Percentiles rank a stretch among this genome's conserved stretches.
phyloP scores from a whole-genome alignment of 1,284 basidiomycete genomes.

The Tilletia walkeri region DNA sequence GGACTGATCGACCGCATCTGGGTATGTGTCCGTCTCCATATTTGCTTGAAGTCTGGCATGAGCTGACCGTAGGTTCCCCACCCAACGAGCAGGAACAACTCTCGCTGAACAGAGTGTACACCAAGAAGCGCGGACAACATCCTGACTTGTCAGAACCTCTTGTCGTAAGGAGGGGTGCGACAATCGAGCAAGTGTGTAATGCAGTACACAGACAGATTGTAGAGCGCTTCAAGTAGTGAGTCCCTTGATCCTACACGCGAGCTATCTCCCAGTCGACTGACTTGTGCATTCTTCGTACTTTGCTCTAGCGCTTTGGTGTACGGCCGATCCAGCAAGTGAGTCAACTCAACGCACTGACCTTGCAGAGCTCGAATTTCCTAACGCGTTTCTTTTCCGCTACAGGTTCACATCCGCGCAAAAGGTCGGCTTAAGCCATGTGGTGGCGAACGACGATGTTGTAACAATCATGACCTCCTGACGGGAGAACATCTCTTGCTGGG shows the following conservation, averaged over 20 bases:
- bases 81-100: conserved; percentile 33
- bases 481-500: background rate
- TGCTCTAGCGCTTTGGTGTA: conserved; percentile 10
- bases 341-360: background rate
- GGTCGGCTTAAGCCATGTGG: conserved; percentile 75
- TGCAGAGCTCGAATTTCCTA: background rate
- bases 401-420: conserved; percentile 40
- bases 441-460: conserved; percentile 91
- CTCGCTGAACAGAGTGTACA: conserved; percentile 67
- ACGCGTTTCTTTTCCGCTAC: background rate
- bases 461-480: conserved; percentile 57
- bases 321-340: conserved; percentile 15
- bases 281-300: background rate
- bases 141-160: conserved; percentile 91
- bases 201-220: conserved; percentile 80
- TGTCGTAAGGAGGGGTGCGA: conserved; percentile 84
- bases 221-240: conserved; percentile 65
- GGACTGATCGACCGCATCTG: conserved; percentile 86
- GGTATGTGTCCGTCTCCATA: conserved; percentile 54
- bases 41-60: conserved; percentile 16
- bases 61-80: background rate
- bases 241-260: background rate
- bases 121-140: conserved; percentile 84
- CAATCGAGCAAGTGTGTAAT: conserved; percentile 70
- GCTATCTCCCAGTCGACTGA: background rate